Base-by-base conservation (phyloP, 129 eudicot genomes). In the Calendula officinalis region DNA sequence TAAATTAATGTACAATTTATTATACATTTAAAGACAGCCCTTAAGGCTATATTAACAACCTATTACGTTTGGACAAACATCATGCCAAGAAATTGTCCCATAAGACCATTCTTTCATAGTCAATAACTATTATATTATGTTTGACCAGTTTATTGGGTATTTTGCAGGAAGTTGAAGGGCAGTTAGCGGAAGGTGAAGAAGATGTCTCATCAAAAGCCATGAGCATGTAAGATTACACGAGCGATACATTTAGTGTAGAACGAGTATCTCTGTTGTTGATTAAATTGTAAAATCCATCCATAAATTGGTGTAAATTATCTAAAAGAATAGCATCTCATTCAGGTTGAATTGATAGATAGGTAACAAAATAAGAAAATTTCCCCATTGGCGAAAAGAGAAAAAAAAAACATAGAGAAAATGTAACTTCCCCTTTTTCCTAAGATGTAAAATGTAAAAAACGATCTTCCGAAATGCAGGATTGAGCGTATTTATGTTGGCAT, bases 121-220 rank as follows among this genome's bases (percentile, higher is more conserved):
- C 68, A 45, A 63, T 30, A 33, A 32, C 13, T 22, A 22, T 22
- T 22, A 22, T 63, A 38, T 30, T 45, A 45, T 8, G 33, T 45
- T 66, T 66, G 71, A 66, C 71, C 38, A 22, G 3, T 7, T 22
- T 35, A n/a, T 62, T 22, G 30, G 36, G 32, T 5, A 5, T 76
- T 56, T 69, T 72, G 69, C 80, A 89, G 89, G 82, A 78, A 38
- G 68, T 54, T 15, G 86, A 77, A 58, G 71, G 62, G 12, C 92
- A 72, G 16, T 42, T 51, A 37, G 76, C 51, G 53, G 90, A 77
- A 22, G 30, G 30, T 22, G 30, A 22, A 22, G 30, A 22, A 45
- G 90, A 83, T 12, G 60, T 68, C 44, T 75, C 91, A 60, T 77
- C 84, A 15, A 86, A 92, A 72, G 97, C 89, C 47, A 81, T 83